phyloP scores from a whole-genome alignment of 345 rosid species.

The Citrus sp. region DNA sequence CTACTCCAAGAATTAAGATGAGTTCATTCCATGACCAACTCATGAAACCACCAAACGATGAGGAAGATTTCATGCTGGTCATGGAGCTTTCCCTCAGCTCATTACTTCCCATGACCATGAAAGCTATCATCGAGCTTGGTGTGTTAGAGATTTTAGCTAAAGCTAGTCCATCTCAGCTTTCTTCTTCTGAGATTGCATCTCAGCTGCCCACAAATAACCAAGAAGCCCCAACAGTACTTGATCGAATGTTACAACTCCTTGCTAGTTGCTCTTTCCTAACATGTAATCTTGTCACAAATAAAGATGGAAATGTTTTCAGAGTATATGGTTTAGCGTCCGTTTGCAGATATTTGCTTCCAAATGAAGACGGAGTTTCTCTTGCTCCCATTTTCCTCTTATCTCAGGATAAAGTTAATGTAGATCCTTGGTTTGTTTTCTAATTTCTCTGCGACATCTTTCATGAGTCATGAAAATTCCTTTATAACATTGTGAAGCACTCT shows the following conservation, averaged over 20 bases:
- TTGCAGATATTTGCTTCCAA: too few relatives aligned
- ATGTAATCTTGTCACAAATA: too few relatives aligned
- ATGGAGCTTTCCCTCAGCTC: constrained; percentile 15
- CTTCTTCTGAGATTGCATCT: constrained; percentile 26
- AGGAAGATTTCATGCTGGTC: constrained; percentile 14
- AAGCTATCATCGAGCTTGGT: not conserved
- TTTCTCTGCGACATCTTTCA: too few relatives aligned
- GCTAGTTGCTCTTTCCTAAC: not conserved
- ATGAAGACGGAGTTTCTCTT: too few relatives aligned
- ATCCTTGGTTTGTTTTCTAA: too few relatives aligned
- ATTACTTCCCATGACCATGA: constrained; percentile 23
- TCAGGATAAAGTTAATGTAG: too few relatives aligned
- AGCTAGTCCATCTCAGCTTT: constrained; percentile 17
- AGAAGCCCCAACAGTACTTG: constrained; percentile 20
- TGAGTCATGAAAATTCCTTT: too few relatives aligned
- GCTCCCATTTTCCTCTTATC: too few relatives aligned
- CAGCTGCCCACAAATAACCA: constrained; percentile 20
- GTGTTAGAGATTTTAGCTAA: constrained; percentile 28
- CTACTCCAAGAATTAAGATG: not conserved
- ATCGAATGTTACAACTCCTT: constrained; percentile 28
- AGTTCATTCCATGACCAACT: not conserved
- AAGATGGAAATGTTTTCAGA: too few relatives aligned
- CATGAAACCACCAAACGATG: not conserved
- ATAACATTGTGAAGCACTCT: too few relatives aligned
- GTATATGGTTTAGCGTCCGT: too few relatives aligned